phyloP scores from a whole-genome alignment of 2,329 filamentous ascomycete genomes.

The Trichoderma sp. region DNA sequence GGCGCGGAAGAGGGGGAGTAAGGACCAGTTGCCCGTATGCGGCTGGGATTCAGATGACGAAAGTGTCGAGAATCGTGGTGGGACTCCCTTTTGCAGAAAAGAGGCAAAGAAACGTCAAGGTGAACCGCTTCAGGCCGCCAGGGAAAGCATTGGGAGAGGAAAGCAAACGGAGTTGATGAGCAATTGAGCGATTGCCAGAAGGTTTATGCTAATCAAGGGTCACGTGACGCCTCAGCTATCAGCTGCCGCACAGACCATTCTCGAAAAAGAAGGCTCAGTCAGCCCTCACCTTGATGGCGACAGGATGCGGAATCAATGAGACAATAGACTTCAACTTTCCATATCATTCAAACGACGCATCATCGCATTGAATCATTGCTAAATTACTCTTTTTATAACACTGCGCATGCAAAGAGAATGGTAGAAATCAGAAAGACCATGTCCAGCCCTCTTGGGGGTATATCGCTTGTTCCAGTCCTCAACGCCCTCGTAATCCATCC shows the following conservation, averaged over 20 bases:
- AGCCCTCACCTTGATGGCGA: neutral
- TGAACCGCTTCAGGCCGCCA: slow-evolving; percentile 18
- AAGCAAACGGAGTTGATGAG: slow-evolving; percentile 2
- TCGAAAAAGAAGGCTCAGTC: neutral
- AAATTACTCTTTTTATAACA: neutral
- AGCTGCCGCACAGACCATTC: slow-evolving; percentile 7
- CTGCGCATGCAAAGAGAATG: slow-evolving; percentile 2
- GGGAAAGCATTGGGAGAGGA: slow-evolving; percentile 3
- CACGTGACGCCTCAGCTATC: slow-evolving; percentile 12
- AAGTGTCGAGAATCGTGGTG: too few relatives aligned
- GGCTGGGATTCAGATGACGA: neutral
- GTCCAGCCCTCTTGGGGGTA: slow-evolving; percentile 26
- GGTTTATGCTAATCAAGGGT: neutral
- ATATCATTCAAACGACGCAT: neutral
- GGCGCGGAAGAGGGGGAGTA: neutral
- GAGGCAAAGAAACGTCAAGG: slow-evolving; percentile 2
- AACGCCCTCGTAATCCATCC: slow-evolving; percentile 14
- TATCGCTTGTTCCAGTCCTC: slow-evolving; percentile 12
- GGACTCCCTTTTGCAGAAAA: slow-evolving; percentile 13
- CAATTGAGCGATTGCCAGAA: slow-evolving; percentile 7
- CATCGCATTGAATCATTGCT: slow-evolving; percentile 14
- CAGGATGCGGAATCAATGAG: neutral
- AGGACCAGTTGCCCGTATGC: neutral
- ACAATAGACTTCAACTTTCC: neutral
- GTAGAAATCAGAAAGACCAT: slow-evolving; percentile 20